Conservation (phyloP, 2,329 filamentous ascomycete genomes). For the Penicillium hordei region DNA sequence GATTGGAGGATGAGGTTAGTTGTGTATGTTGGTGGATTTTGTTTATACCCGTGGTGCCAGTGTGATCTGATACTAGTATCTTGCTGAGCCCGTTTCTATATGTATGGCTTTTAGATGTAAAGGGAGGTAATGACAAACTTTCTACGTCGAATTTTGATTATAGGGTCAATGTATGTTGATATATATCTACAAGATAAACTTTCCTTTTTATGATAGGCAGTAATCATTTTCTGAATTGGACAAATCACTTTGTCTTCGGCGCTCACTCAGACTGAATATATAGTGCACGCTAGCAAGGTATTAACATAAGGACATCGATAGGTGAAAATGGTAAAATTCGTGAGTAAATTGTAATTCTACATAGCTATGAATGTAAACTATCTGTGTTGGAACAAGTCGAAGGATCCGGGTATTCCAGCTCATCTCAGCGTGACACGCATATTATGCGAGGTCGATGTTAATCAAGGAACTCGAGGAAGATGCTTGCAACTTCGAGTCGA, state of each 20-base stretch:
- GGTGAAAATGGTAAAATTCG: neutral
- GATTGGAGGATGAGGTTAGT: neutral
- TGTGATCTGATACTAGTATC: neutral
- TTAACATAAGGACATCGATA: too few relatives aligned
- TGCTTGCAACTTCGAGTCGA: slow-evolving; percentile 1
- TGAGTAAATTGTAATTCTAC: slow-evolving; percentile 6
- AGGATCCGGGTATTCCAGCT: slow-evolving; percentile 15
- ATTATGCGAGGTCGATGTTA: slow-evolving; percentile 9
- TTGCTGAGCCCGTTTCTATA: neutral
- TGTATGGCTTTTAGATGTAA: neutral
- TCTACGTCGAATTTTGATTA: neutral
- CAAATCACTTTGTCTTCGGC: neutral
- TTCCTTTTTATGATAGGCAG: too few relatives aligned
- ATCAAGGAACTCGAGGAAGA: slow-evolving; percentile 3
- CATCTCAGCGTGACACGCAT: slow-evolving; percentile 12
- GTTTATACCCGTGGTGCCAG: slow-evolving; percentile 1
- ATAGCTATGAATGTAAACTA: slow-evolving; percentile 10
- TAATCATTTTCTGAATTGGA: too few relatives aligned
- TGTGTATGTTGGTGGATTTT: neutral
- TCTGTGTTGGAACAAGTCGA: slow-evolving; percentile 10
- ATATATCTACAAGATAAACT: neutral
- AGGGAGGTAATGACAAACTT: neutral
- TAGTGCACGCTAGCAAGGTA: neutral
- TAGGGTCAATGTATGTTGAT: too few relatives aligned
- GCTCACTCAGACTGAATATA: neutral